Evolutionary conservation across 768 basidiomycete genomes (phyloP), one percentile per base, ranked within the genome.

Genomic region (Agaricus subrufescens): DNA sequence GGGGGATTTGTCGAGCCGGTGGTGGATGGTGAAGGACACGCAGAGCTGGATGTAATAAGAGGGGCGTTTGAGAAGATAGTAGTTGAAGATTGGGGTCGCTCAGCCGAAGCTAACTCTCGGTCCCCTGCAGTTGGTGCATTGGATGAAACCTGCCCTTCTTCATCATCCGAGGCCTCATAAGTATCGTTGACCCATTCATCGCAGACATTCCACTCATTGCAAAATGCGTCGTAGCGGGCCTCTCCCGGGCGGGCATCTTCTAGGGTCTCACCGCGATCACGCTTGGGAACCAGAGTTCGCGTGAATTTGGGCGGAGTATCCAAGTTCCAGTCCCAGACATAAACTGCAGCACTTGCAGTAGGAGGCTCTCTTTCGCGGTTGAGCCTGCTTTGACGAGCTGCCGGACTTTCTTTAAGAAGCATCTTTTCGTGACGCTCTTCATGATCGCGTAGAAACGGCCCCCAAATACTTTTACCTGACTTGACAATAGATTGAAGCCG

Each of bases 131-230:
- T 19, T 19, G 19, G 19, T 19, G 19, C 19, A 19, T 19, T 19
- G 19, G 19, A 19, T 19, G 19, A 19, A 19, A 19, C 19, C 19
- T 19, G 19, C 19, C 19, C 19, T 19, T 23, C 19, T 39, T 50
- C 10, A 10, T 50, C 34, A 10, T 57, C 56, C 14, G 12, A 14
- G 4, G 42, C 49, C 27, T 30, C 43, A n/a, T 40, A 19, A 19
- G 19, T 19, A 19, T 19, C 19, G 19, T 19, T 19, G 19, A 19
- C 54, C 23, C 30, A 38, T 38, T 50, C 38, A 4, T 23, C n/a
- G 27, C 56, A 57, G 31, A 49, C 51, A 19, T 57, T 27, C 56
- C 56, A 57, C 25, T 57, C 56, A 38, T 19, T 19, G 19, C 19
- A 19, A 19, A 19, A 19, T 19, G 19, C 19, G 19, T 19, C 19